Percentiles rank a stretch among this genome's conserved stretches.
These are phyloP conservation scores for Dactylonectria estremocensis DNA, from an alignment of 2,329 filamentous ascomycete genomes.

Conservation along the genomic window DNA sequence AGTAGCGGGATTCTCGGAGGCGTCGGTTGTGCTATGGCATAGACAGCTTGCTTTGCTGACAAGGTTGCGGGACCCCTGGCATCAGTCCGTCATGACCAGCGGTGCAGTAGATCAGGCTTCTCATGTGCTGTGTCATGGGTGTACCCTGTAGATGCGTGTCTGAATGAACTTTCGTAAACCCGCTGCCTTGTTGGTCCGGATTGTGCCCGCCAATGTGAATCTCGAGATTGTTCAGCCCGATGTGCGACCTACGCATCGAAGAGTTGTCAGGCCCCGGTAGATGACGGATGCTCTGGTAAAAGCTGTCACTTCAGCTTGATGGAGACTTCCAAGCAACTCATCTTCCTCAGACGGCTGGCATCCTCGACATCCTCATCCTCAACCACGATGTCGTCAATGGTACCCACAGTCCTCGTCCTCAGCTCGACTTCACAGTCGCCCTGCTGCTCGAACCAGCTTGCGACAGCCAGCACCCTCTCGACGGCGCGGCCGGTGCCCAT, in stretches of 20 bases:
- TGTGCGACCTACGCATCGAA: not conserved
- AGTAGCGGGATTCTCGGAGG: not conserved
- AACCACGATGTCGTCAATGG: conserved; percentile 76
- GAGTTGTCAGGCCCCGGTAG: not conserved
- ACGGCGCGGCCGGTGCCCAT: conserved; percentile 79
- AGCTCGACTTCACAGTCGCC: conserved; percentile 71
- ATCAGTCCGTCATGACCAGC: not conserved
- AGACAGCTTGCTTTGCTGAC: not conserved
- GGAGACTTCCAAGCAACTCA: conserved; percentile 67
- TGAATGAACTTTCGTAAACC: conserved; percentile 15
- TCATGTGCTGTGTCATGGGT: conserved; percentile 2
- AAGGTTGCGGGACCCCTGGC: not conserved
- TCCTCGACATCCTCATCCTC: conserved; percentile 57
- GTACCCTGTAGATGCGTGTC: not conserved
- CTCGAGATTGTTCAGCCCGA: conserved; percentile 7
- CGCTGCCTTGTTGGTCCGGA: not conserved
- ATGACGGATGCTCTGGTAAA: not conserved
- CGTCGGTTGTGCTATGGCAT: not conserved
- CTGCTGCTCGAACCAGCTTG: conserved; percentile 75
- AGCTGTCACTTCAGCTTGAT: conserved; percentile 61
- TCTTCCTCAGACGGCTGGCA: conserved; percentile 61
- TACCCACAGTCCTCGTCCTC: conserved; percentile 74
- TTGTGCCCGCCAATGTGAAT: not conserved
- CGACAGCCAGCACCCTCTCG: conserved; percentile 73
- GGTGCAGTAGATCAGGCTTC: not conserved